These are phyloP conservation scores for Ustilago curta DNA, from an alignment of 1,284 basidiomycete species.

Conservation along the genomic window DNA sequence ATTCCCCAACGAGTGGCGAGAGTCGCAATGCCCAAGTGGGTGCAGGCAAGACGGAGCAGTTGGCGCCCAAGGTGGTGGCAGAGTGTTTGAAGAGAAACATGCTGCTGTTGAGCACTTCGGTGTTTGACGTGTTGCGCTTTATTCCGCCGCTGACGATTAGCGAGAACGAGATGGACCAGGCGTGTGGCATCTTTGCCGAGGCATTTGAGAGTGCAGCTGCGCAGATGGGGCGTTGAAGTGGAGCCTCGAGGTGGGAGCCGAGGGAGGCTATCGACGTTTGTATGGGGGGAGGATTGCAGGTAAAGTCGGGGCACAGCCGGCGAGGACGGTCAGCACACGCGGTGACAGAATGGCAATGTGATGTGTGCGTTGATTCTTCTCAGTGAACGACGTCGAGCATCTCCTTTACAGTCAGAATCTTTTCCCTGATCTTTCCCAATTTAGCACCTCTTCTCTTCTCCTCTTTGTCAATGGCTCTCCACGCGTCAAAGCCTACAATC, in stretches of 20 bases:
- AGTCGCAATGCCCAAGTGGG: constrained; percentile 33
- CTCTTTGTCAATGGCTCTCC: constrained; percentile 78
- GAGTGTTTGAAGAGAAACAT: constrained; percentile 60
- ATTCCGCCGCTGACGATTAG: constrained; percentile 65
- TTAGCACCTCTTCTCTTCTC: constrained; percentile 76
- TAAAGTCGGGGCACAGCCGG: too few relatives aligned
- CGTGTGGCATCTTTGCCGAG: constrained; percentile 59
- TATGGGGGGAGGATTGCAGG: not conserved
- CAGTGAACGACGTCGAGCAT: constrained; percentile 40
- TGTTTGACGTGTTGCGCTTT: constrained; percentile 64
- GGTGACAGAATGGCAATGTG: not conserved
- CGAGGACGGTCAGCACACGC: too few relatives aligned
- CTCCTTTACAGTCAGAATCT: constrained; percentile 72
- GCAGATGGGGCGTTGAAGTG: constrained; percentile 25
- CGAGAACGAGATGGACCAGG: constrained; percentile 55
- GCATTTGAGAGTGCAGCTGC: constrained; percentile 46
- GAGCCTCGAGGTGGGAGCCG: not conserved
- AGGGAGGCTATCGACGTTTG: not conserved
- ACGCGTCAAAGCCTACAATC: constrained; percentile 77
- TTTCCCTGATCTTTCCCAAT: constrained; percentile 80
- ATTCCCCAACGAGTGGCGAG: constrained; percentile 9
- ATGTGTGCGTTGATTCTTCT: not conserved
- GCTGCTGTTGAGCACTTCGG: constrained; percentile 63
- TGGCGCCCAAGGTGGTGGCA: constrained; percentile 57
- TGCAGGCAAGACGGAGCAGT: constrained; percentile 25